Percentiles rank a stretch among this genome's conserved stretches.
phyloP scores from a whole-genome alignment of 2,329 filamentous ascomycete genomes.

The Calonectria hawksworthii region DNA sequence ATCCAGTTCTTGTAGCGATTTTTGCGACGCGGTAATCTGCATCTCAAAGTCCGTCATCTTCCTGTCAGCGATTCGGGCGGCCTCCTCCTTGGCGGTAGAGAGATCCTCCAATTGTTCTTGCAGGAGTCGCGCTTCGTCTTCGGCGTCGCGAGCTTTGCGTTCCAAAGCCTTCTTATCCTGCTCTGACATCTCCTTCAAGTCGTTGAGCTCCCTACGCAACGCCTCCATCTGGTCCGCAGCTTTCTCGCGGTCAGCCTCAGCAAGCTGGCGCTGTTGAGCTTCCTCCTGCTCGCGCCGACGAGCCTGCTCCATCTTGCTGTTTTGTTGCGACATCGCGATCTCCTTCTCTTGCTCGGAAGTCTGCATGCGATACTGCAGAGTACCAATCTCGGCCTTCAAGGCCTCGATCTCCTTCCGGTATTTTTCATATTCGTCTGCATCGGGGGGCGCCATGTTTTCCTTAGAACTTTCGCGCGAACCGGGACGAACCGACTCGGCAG shows the following conservation, averaged over 20 bases:
- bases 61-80: conserved; percentile 72
- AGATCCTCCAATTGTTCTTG: conserved; percentile 88
- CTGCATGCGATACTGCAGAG: conserved; percentile 88
- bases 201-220: conserved; percentile 65
- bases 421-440: conserved; percentile 71
- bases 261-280: conserved; percentile 75
- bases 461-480: conserved; percentile 71
- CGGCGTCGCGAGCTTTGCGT: conserved; percentile 76
- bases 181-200: conserved; percentile 64
- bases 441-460: conserved; percentile 71
- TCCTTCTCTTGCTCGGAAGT: conserved; percentile 91
- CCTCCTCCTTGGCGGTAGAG: conserved; percentile 74
- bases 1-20: conserved; percentile 69
- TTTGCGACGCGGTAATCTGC: conserved; percentile 61
- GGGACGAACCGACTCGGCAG: conserved; percentile 57
- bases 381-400: conserved; percentile 90
- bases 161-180: conserved; percentile 76
- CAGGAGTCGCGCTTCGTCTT: conserved; percentile 80
- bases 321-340: conserved; percentile 81
- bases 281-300: conserved; percentile 88
- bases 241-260: conserved; percentile 68
- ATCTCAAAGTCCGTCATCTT: conserved; percentile 68
- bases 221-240: conserved; percentile 64
- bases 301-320: conserved; percentile 85
- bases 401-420: conserved; percentile 76